Conservation (phyloP, 2,329 filamentous ascomycete genomes). For the Lachnellula willkommii region DNA sequence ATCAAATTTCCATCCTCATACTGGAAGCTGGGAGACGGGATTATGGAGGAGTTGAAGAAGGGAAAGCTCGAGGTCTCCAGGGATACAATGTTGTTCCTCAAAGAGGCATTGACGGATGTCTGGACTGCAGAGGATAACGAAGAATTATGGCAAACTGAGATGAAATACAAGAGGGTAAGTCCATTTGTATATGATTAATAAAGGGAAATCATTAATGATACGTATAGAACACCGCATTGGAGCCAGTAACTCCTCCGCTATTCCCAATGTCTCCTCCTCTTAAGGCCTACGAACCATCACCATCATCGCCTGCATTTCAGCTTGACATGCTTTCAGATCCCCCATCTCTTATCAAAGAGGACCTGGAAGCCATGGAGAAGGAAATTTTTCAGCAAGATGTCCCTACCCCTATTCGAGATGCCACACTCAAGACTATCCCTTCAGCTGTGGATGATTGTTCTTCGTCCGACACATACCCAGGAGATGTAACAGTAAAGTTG, state of each 20-base stretch:
- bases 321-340: conserved; percentile 24
- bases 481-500: conserved; percentile 57
- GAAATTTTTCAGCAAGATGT: conserved; percentile 28
- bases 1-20: conserved; percentile 19
- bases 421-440: background rate
- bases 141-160: conserved; percentile 16
- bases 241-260: conserved; percentile 30
- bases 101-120: conserved; percentile 10
- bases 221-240: conserved; percentile 17
- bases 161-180: conserved; percentile 24
- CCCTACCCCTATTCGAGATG: conserved; percentile 17
- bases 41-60: conserved; percentile 19
- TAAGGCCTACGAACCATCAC: conserved; percentile 23
- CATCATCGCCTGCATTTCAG: conserved; percentile 20
- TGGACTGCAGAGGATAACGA: conserved; percentile 23
- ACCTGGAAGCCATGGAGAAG: conserved; percentile 25
- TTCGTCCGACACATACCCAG: conserved; percentile 15
- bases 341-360: conserved; percentile 18
- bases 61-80: conserved; percentile 28
- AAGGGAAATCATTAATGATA: background rate
- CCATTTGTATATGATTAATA: background rate
- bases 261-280: conserved; percentile 17
- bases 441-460: background rate
- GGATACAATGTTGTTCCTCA: conserved; percentile 23
- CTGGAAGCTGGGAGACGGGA: conserved; percentile 11